Conservation (phyloP, 1,284 basidiomycete species). For the Malassezia equina region DNA sequence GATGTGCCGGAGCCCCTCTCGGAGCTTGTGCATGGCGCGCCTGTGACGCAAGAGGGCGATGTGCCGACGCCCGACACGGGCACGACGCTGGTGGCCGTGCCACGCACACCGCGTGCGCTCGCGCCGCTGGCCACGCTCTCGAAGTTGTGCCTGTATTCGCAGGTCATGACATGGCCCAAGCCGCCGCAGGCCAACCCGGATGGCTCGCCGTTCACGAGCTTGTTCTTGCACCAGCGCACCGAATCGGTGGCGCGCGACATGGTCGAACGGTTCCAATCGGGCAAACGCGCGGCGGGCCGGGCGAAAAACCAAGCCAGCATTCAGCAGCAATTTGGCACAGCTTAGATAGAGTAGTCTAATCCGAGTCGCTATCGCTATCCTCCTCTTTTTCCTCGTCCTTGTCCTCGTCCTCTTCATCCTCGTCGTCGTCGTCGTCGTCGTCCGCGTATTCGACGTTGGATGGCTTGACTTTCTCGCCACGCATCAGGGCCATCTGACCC, state of each 20-base stretch:
- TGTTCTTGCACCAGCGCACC: conserved; percentile 18
- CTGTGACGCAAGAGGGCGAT: neutral
- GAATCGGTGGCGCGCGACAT: conserved; percentile 24
- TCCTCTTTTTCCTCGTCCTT: conserved; percentile 15
- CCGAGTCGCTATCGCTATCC: conserved; percentile 16
- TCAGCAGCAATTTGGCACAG: conserved; percentile 11
- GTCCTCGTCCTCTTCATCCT: conserved; percentile 43
- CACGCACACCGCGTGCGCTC: conserved; percentile 3
- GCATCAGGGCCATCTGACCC: conserved; percentile 96
- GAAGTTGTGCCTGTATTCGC: conserved; percentile 26
- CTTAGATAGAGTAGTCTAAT: conserved; percentile 5
- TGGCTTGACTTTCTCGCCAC: conserved; percentile 72
- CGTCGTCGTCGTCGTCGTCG: conserved; percentile 52
- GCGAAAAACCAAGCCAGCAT: conserved; percentile 32
- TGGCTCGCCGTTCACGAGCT: conserved; percentile 24
- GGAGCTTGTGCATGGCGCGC: neutral
- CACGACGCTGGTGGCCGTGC: conserved; percentile 16
- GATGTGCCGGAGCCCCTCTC: neutral
- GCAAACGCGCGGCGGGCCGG: conserved; percentile 29
- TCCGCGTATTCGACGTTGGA: conserved; percentile 31
- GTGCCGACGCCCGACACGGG: neutral
- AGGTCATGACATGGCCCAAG: conserved; percentile 36
- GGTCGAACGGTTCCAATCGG: conserved; percentile 31
- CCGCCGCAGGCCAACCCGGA: conserved; percentile 22
- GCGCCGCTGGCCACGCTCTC: conserved; percentile 19